phyloP scores from a whole-genome alignment of 225 moss, liverwort and hornwort genomes.

The Antitrichia curtipendula region DNA sequence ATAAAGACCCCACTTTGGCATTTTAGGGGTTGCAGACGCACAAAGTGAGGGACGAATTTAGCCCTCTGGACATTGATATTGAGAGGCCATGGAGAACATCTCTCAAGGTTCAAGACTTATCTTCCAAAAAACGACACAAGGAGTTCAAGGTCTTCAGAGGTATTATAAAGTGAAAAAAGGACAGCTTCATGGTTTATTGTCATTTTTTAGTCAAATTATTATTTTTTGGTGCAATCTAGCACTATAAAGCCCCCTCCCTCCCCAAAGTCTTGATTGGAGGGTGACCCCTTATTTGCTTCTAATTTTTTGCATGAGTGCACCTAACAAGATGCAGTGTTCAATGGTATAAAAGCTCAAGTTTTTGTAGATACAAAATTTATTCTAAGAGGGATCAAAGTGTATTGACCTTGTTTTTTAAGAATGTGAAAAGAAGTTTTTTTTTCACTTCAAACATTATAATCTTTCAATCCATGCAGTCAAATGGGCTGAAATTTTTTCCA shows the following conservation, averaged over 20 bases:
- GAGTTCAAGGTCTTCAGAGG: background rate
- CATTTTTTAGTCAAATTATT: no score
- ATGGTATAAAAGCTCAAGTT: background rate
- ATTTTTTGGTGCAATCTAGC: no score
- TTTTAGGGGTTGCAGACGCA: background rate
- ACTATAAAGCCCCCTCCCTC: no score
- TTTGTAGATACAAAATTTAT: background rate
- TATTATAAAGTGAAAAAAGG: background rate
- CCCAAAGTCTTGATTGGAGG: no score
- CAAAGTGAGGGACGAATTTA: background rate
- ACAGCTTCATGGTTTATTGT: no score
- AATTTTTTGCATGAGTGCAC: background rate
- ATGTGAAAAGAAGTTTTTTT: background rate
- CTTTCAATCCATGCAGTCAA: background rate
- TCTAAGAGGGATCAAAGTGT: fast-evolving
- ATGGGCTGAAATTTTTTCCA: fast-evolving
- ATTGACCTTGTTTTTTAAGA: fast-evolving
- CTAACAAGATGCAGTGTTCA: background rate
- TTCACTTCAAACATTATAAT: background rate
- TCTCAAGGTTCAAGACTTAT: background rate
- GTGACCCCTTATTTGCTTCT: no score
- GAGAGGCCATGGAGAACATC: fast-evolving
- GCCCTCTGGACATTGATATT: background rate
- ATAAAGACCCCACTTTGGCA: background rate
- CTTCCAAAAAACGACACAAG: fast-evolving